Evolutionary conservation across 306 rosid species (phyloP).

Genomic region (Spatholobus suberectus): DNA sequence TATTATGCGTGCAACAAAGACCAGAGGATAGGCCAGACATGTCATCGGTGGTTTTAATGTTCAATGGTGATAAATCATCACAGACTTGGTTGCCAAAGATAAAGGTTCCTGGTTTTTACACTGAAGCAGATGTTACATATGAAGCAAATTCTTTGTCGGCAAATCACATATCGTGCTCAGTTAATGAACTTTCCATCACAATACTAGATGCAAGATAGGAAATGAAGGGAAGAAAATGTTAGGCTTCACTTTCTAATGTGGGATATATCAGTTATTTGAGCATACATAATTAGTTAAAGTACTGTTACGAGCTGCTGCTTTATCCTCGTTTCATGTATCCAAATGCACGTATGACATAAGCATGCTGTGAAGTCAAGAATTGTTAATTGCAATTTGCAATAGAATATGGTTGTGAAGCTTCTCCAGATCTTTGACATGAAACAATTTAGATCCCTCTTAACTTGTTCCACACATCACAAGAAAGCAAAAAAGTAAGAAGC

Average conservation of each 20-base stretch:
- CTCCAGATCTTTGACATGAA: neutral
- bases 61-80: conserved; percentile 5
- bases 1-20: no score
- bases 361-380: neutral
- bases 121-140: neutral
- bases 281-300: neutral
- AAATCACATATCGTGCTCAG: neutral
- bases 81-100: neutral
- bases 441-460: neutral
- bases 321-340: no score
- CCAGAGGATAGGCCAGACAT: no score
- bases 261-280: neutral
- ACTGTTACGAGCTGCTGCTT: neutral
- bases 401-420: neutral
- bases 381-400: neutral
- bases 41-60: no score
- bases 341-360: neutral
- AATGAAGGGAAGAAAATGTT: neutral
- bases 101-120: conserved; percentile 29
- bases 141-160: neutral
- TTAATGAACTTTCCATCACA: conserved; percentile 5
- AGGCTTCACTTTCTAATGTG: neutral
- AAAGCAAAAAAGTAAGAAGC: neutral
- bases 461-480: neutral
- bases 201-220: conserved; percentile 14